phyloP scores from a whole-genome alignment of 176 grass and related monocot species.

The Hsuehochloa calcarea region DNA sequence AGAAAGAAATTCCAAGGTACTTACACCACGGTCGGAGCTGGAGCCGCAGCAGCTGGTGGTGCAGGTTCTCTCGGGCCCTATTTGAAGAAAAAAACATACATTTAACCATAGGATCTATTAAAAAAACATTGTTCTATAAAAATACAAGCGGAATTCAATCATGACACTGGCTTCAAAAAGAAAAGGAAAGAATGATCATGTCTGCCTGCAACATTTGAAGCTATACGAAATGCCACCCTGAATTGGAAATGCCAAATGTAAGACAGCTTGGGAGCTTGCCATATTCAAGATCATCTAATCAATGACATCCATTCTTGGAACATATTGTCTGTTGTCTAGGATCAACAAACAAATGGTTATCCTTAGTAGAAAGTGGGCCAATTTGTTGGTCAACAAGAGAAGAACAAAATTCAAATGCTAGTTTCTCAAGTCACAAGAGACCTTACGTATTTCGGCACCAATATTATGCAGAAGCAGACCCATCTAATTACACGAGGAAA shows the following conservation, averaged over 20 bases:
- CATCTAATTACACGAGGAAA: neutral
- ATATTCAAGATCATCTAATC: neutral
- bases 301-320: neutral
- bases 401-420: neutral
- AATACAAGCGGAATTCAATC: neutral
- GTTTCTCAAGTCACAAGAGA: neutral
- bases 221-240: neutral
- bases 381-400: neutral
- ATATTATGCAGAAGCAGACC: neutral
- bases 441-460: too few species aligned
- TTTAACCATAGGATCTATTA: neutral
- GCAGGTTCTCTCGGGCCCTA: slow-evolving; percentile 24
- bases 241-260: neutral
- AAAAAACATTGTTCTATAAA: neutral
- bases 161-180: neutral
- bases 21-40: slow-evolving; percentile 2
- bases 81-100: neutral
- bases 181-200: neutral
- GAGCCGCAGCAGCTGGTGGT: neutral
- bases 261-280: neutral
- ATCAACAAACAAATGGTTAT: neutral
- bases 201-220: neutral
- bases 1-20: neutral
- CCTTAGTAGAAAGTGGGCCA: neutral
- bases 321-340: neutral